Conservation (phyloP, 2,329 filamentous ascomycete species). For the Ascochyta pisi region DNA sequence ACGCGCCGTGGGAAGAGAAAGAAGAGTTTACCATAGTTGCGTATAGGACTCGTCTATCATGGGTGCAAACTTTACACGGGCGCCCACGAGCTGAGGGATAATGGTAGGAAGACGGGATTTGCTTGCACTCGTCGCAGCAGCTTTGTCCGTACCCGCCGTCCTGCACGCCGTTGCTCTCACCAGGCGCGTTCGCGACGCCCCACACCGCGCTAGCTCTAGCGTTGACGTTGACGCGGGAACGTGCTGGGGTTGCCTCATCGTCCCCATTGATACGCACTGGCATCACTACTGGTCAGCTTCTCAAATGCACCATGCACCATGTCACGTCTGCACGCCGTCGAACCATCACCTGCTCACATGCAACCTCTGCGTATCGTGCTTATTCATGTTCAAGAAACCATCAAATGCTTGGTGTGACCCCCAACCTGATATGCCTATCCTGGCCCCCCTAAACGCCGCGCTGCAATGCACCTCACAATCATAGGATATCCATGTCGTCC, state of each 20-base stretch:
- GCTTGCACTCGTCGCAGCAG: background rate
- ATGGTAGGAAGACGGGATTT: background rate
- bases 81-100: background rate
- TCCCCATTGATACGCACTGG: background rate
- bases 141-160: background rate
- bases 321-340: background rate
- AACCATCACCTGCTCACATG: background rate
- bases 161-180: conserved; percentile 1
- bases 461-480: conserved; percentile 28
- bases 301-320: too few relatives aligned
- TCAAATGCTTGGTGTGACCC: conserved; percentile 2
- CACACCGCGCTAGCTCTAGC: conserved; percentile 3
- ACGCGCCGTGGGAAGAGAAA: background rate
- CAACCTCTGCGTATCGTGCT: background rate
- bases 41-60: background rate
- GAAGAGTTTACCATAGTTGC: conserved; percentile 20
- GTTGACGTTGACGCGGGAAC: conserved; percentile 3
- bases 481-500: conserved; percentile 49
- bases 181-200: conserved; percentile 12
- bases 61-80: background rate
- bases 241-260: background rate
- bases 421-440: conserved; percentile 1
- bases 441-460: conserved; percentile 29
- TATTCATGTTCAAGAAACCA: background rate
- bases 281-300: too few relatives aligned